Evolutionary conservation across 73 alveolate genomes (phyloP), one percentile per base, ranked within the genome.

Genomic region (Paramecium octaurelia): DNA sequence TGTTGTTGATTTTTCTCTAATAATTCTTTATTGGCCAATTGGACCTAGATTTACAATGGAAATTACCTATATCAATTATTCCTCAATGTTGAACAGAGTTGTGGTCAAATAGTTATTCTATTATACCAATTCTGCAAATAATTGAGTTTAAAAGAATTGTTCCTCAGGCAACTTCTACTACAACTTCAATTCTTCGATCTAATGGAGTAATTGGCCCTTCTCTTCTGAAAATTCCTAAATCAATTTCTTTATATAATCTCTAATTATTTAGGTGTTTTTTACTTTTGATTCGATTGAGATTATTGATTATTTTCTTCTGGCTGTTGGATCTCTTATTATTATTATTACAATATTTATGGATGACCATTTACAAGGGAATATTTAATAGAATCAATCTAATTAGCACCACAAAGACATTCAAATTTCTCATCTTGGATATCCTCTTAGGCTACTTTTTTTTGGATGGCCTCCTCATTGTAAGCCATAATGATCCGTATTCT

Each of bases 321-420:
- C 9, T 31, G 24, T 23, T 80, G 16, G 3, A 80, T 46, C 10
- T 48, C 91, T 64, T 80, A 11, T 42, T 23, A 11, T 48, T 80
- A 73, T 73, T 73, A 73, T 73, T 40, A 73, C 40, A 29, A 38
- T 73, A 29, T 21, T 38, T 34, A 10, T 73, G 14, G 38, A 36
- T 73, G 27, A 9, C 87, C 87, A 80, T 80, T 80, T 24, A 14
- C 18, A 36, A 75, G 58, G 6, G 44, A 35, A 48, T 80, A 80
- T 80, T 80, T 80, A 2, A 80, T 42, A 46, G 76, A 23, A 31
- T 80, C 91, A 23, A 80, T 80, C 57, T 80, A 21, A 43, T 40
- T 44, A 5, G 77, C 91, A 43, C 91, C 91, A 48, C 91, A 80
- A 43, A 80, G 31, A 48, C 91, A 80, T 80, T 80, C 91, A 35